Percentiles rank a stretch among this genome's conserved stretches.
Evolutionary conservation across 179 eudicot genomes (phyloP).

Genomic region (Gypsophila paniculata): DNA sequence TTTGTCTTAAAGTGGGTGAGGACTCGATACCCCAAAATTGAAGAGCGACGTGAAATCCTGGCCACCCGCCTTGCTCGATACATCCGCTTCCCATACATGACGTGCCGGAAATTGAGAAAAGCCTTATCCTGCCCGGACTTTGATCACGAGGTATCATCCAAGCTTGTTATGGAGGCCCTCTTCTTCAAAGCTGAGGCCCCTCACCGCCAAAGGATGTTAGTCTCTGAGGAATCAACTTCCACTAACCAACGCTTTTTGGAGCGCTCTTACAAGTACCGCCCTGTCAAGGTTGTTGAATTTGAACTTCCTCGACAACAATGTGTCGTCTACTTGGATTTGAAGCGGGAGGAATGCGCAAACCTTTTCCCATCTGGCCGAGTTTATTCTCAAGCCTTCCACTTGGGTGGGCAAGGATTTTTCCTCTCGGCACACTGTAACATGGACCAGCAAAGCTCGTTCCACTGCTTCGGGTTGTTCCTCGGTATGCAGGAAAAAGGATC

Average conservation of each 20-base stretch:
- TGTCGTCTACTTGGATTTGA: slow-evolving; percentile 77
- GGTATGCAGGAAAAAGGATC: slow-evolving; percentile 98
- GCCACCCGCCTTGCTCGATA: slow-evolving; percentile 64
- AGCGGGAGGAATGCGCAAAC: slow-evolving; percentile 66
- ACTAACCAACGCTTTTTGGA: slow-evolving; percentile 59
- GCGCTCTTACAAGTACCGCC: slow-evolving; percentile 86
- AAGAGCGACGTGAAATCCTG: slow-evolving; percentile 74
- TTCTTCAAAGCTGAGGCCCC: slow-evolving; percentile 91
- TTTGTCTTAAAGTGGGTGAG: slow-evolving; percentile 80
- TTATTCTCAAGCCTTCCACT: slow-evolving; percentile 85
- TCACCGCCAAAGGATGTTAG: slow-evolving; percentile 61
- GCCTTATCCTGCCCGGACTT: slow-evolving; percentile 74
- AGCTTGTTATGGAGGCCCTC: slow-evolving; percentile 78
- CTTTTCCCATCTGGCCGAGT: slow-evolving; percentile 79
- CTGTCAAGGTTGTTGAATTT: slow-evolving; percentile 83
- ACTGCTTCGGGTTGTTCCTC: slow-evolving; percentile 80
- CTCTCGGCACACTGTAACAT: slow-evolving; percentile 90
- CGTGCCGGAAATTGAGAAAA: slow-evolving; percentile 77
- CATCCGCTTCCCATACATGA: slow-evolving; percentile 86
- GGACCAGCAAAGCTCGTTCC: slow-evolving; percentile 90
- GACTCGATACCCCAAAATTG: slow-evolving; percentile 57
- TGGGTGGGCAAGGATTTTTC: slow-evolving; percentile 92
- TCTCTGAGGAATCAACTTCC: slow-evolving; percentile 55
- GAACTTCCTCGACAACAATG: slow-evolving; percentile 84
- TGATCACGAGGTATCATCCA: slow-evolving; percentile 71